A percentile compares a stretch with the other conserved stretches of the same genome.
These are phyloP conservation scores for Mycosarcoma maydis DNA, from an alignment of 1,284 basidiomycete genomes.

Conservation along the genomic window DNA sequence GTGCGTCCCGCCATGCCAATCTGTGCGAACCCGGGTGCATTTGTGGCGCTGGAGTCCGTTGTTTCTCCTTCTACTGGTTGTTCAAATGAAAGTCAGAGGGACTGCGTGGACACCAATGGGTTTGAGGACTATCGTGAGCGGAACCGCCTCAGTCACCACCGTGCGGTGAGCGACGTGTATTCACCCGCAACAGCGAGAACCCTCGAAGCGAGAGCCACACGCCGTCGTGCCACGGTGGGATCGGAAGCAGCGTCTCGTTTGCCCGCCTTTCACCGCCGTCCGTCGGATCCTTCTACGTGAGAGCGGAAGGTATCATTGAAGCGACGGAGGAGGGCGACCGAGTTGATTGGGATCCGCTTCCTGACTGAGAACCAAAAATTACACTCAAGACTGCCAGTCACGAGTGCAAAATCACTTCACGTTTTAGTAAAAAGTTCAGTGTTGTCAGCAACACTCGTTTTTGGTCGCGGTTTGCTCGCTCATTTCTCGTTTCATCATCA, in stretches of 20 bases:
- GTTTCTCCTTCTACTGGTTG: background rate
- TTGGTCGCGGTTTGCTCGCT: background rate
- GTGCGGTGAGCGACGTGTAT: constrained; percentile 25
- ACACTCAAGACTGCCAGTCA: background rate
- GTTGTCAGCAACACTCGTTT: too few relatives aligned
- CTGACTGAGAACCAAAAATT: background rate
- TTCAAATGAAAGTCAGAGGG: constrained; percentile 1
- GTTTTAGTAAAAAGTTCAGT: too few relatives aligned
- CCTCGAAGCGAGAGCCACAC: constrained; percentile 6
- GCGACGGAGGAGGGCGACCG: background rate
- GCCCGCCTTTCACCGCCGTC: constrained; percentile 4
- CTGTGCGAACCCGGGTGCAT: constrained; percentile 27
- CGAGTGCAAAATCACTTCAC: too few relatives aligned
- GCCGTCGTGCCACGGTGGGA: constrained; percentile 35
- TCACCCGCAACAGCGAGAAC: background rate
- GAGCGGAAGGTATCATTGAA: background rate
- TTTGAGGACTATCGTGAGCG: constrained; percentile 7
- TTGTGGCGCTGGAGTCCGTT: constrained; percentile 16
- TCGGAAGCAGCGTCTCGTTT: constrained; percentile 23
- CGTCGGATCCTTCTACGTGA: constrained; percentile 9
- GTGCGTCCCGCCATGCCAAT: constrained; percentile 34
- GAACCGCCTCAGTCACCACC: constrained; percentile 25
- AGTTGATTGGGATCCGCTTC: background rate
- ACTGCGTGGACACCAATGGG: background rate
- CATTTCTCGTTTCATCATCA: constrained; percentile 7